These are phyloP conservation scores for Colletotrichum truncatum DNA, from an alignment of 2,329 filamentous ascomycete genomes.

Conservation along the genomic window DNA sequence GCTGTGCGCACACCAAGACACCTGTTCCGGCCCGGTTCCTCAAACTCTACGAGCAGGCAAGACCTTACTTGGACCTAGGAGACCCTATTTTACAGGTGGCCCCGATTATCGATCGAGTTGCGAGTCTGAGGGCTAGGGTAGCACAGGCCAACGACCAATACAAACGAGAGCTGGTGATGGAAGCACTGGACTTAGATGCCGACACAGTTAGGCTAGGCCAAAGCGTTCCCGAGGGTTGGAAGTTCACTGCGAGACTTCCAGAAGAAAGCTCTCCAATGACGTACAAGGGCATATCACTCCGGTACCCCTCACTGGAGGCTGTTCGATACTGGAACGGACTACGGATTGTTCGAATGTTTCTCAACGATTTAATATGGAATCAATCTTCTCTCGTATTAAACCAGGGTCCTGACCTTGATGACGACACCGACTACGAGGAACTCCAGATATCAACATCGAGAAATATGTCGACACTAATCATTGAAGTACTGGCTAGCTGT, in stretches of 20 bases:
- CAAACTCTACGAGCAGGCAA: conserved; percentile 25
- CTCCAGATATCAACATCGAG: conserved; percentile 13
- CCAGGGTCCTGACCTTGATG: conserved; percentile 1
- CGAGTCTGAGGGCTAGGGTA: conserved; percentile 29
- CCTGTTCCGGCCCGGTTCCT: conserved; percentile 34
- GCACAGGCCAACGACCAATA: neutral
- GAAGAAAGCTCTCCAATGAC: conserved; percentile 27
- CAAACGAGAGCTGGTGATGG: conserved; percentile 23
- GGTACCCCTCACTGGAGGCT: conserved; percentile 32
- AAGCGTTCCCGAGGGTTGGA: conserved; percentile 13
- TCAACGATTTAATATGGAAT: conserved; percentile 31
- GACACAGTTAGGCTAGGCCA: conserved; percentile 16
- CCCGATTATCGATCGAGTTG: conserved; percentile 32
- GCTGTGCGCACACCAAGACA: conserved; percentile 35
- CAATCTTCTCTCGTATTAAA: conserved; percentile 2
- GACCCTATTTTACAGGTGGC: conserved; percentile 30
- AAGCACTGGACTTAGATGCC: conserved; percentile 33
- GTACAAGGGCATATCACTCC: conserved; percentile 29
- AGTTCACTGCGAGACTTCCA: conserved; percentile 1
- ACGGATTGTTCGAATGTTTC: conserved; percentile 36
- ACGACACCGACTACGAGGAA: conserved; percentile 1
- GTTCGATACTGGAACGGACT: conserved; percentile 38
- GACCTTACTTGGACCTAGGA: conserved; percentile 18
- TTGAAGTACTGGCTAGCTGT: conserved; percentile 35
- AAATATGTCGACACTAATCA: conserved; percentile 31